Conservation (phyloP, 2,329 filamentous ascomycete species). For the Mollisiaceae sp. region DNA sequence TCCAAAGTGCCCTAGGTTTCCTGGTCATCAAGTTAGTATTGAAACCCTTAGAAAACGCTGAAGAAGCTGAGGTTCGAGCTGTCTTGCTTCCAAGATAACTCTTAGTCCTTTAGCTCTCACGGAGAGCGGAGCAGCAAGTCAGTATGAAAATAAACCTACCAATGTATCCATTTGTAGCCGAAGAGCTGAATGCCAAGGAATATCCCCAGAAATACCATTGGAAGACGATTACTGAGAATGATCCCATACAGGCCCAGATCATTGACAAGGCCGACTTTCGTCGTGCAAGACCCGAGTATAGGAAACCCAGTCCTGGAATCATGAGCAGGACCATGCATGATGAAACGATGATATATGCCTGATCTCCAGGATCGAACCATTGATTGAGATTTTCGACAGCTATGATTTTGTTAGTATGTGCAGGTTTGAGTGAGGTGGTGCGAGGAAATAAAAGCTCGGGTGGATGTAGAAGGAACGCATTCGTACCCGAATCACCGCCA, state of each 20-base stretch:
- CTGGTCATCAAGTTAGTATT: too few relatives aligned
- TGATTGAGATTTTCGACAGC: constrained; percentile 89
- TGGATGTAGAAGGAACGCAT: neutral
- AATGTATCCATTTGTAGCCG: constrained; percentile 86
- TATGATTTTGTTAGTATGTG: constrained; percentile 46
- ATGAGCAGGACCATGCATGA: constrained; percentile 95
- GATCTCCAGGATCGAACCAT: constrained; percentile 91
- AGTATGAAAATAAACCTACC: constrained; percentile 43
- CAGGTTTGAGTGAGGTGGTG: constrained; percentile 13
- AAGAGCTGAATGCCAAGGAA: constrained; percentile 86
- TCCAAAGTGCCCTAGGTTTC: constrained; percentile 87
- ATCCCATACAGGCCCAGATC: constrained; percentile 97
- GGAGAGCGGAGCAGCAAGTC: too few relatives aligned
- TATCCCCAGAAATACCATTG: constrained; percentile 99
- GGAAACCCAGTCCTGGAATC: constrained; percentile 94
- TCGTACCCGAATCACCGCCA: constrained; percentile 45
- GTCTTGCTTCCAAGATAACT: too few relatives aligned
- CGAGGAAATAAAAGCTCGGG: neutral
- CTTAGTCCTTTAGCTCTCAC: too few relatives aligned
- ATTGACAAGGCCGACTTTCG: constrained; percentile 96
- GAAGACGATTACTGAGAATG: constrained; percentile 87
- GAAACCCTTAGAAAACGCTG: too few relatives aligned
- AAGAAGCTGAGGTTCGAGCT: too few relatives aligned
- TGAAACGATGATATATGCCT: constrained; percentile 89
- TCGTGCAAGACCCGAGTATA: constrained; percentile 96